Percentiles rank a stretch among this genome's conserved stretches.
phyloP scores from a whole-genome alignment of 805 yeast species.

The Komagataella ulmi region DNA sequence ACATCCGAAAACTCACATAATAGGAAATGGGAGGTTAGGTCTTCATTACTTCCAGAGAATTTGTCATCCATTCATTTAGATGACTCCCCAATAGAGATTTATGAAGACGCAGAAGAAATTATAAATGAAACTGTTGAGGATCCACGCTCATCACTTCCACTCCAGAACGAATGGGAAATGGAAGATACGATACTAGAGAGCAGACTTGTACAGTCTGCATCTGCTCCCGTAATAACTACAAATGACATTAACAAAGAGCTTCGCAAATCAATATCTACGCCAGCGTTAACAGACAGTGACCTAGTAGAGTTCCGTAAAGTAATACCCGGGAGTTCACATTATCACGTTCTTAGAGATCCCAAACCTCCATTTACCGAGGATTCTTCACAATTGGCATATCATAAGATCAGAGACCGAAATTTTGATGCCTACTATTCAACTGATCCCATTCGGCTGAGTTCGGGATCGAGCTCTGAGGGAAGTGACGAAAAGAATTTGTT shows the following conservation, averaged over 20 bases:
- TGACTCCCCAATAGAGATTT: neutral
- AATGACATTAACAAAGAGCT: neutral
- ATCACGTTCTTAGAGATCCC: neutral
- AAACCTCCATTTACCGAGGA: neutral
- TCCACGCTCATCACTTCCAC: neutral
- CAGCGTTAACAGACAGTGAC: neutral
- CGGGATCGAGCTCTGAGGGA: neutral
- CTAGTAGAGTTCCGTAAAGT: neutral
- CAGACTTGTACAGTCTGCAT: neutral
- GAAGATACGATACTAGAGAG: neutral
- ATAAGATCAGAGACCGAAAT: neutral
- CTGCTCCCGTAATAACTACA: neutral
- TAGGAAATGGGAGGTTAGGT: neutral
- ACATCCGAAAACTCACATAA: neutral
- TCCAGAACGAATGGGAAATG: neutral
- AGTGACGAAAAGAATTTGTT: neutral
- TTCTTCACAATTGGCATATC: neutral
- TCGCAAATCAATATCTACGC: neutral
- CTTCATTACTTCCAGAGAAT: neutral
- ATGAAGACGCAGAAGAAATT: neutral
- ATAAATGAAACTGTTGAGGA: neutral
- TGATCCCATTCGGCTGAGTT: neutral
- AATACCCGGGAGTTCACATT: neutral
- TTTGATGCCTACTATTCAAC: neutral
- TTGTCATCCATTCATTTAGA: neutral